phyloP scores from a whole-genome alignment of 1,139 yeast species.

The Blastobotrys raffinosifermentans region DNA sequence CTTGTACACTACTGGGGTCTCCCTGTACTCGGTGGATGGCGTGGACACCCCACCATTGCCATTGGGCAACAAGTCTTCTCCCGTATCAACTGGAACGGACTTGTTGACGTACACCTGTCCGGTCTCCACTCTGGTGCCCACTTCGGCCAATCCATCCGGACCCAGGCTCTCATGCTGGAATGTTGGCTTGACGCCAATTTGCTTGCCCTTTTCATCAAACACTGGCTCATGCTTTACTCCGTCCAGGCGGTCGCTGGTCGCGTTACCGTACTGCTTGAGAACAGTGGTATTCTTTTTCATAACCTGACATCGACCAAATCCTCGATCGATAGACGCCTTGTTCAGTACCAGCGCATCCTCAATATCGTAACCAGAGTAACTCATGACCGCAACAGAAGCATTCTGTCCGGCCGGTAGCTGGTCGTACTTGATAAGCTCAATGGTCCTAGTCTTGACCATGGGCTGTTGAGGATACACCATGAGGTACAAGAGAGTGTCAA shows the following conservation, averaged over 20 bases:
- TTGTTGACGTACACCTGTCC: slow-evolving; percentile 95
- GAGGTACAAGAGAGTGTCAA: slow-evolving; percentile 85
- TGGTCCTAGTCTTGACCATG: slow-evolving; percentile 96
- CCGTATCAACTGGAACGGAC: slow-evolving; percentile 82
- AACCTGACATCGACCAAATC: slow-evolving; percentile 98
- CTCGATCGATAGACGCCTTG: slow-evolving; percentile 90
- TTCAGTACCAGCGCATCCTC: slow-evolving; percentile 97
- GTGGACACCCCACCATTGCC: slow-evolving; percentile 19
- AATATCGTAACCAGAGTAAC: slow-evolving; percentile 97
- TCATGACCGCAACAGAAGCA: slow-evolving; percentile 98
- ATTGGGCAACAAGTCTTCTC: slow-evolving; percentile 60
- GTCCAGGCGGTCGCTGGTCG: slow-evolving; percentile 82
- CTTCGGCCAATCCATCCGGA: slow-evolving; percentile 95
- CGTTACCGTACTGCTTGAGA: slow-evolving; percentile 87
- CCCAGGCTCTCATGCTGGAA: slow-evolving; percentile 85
- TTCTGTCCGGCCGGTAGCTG: slow-evolving; percentile 98
- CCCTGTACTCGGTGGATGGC: slow-evolving; percentile 54
- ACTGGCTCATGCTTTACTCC: slow-evolving; percentile 74
- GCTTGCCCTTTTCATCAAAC: slow-evolving; percentile 32
- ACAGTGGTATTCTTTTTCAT: slow-evolving; percentile 86
- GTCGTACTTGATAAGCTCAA: slow-evolving; percentile 90
- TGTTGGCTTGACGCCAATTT: slow-evolving; percentile 47
- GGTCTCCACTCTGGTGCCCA: slow-evolving; percentile 81
- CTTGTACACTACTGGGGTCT: slow-evolving; percentile 84
- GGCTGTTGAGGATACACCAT: slow-evolving; percentile 99